Percentiles rank a stretch among this genome's conserved stretches.
Evolutionary conservation across 2,329 filamentous ascomycete species (phyloP).

Genomic region (Sporothrix euskadiensis): DNA sequence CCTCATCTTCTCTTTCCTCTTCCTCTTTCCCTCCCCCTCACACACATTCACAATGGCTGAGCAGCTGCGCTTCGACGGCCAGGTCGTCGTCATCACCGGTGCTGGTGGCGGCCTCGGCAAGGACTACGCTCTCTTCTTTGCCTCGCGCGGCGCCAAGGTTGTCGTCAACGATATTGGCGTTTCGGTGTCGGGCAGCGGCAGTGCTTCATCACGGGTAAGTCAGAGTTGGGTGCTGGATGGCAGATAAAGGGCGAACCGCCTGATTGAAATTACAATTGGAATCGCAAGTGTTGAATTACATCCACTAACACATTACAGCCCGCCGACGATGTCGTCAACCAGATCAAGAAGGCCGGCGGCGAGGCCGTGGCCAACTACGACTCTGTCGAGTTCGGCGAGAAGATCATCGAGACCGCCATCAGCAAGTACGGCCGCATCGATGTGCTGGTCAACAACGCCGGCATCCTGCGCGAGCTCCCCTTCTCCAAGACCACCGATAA

Average conservation of each 20-base stretch:
- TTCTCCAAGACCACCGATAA: slow-evolving; percentile 99
- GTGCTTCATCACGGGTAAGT: slow-evolving; percentile 25
- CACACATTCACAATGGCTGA: slow-evolving; percentile 51
- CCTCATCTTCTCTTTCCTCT: neutral
- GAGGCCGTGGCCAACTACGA: slow-evolving; percentile 98
- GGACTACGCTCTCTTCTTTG: slow-evolving; percentile 87
- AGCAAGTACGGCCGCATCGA: slow-evolving; percentile 83
- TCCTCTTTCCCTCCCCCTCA: slow-evolving; percentile 20
- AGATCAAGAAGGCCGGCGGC: slow-evolving; percentile 84
- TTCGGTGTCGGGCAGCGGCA: slow-evolving; percentile 46
- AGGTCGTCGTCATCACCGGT: slow-evolving; percentile 86
- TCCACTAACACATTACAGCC: slow-evolving; percentile 51
- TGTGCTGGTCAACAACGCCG: slow-evolving; percentile 95
- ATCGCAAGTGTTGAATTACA: neutral
- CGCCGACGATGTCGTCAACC: slow-evolving; percentile 78
- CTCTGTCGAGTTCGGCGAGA: slow-evolving; percentile 87
- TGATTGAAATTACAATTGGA: neutral
- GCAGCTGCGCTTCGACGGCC: slow-evolving; percentile 79
- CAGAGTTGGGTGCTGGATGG: neutral
- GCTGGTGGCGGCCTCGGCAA: slow-evolving; percentile 80
- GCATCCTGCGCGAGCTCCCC: slow-evolving; percentile 90
- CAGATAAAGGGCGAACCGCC: neutral
- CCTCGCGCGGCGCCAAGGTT: slow-evolving; percentile 69
- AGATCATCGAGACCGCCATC: slow-evolving; percentile 88
- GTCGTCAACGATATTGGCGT: slow-evolving; percentile 96